Conservation (phyloP, 2,329 filamentous ascomycete species). For the Mycosphaerella sp. region DNA sequence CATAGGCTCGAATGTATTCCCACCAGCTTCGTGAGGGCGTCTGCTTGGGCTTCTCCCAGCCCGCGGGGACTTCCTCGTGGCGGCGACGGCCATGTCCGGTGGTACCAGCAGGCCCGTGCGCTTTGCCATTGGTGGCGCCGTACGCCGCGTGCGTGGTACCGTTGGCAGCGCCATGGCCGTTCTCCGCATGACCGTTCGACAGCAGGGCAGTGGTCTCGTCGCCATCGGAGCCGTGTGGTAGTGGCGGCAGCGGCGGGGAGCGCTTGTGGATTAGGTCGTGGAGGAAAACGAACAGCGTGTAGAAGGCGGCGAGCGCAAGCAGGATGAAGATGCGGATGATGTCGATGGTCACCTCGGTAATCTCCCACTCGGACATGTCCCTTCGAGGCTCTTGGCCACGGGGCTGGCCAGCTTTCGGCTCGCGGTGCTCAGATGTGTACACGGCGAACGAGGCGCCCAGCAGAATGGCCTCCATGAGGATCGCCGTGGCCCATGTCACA, state of each 20-base stretch:
- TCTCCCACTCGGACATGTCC: conserved; percentile 54
- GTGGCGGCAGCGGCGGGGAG: conserved; percentile 31
- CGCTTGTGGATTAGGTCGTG: conserved; percentile 34
- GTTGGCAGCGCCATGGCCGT: conserved; percentile 39
- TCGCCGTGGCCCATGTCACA: conserved; percentile 67
- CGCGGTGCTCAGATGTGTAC: conserved; percentile 62
- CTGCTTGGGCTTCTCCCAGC: conserved; percentile 84
- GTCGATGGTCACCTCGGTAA: conserved; percentile 60
- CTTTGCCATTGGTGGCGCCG: conserved; percentile 36
- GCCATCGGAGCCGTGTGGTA: conserved; percentile 35
- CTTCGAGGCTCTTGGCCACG: conserved; percentile 32
- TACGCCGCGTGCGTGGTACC: conserved; percentile 36
- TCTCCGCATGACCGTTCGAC: conserved; percentile 41
- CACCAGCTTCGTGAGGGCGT: conserved; percentile 87
- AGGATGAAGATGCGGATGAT: conserved; percentile 64
- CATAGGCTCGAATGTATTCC: conserved; percentile 90
- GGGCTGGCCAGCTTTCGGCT: conserved; percentile 50
- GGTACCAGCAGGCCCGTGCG: conserved; percentile 41
- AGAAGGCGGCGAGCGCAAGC: conserved; percentile 53
- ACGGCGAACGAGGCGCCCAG: conserved; percentile 62
- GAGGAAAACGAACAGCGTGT: conserved; percentile 49
- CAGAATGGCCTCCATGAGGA: conserved; percentile 68
- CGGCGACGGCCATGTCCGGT: conserved; percentile 17
- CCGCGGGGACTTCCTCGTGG: conserved; percentile 48
- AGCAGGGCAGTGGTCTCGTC: conserved; percentile 62